These are phyloP conservation scores for Saccharomycopsis sp. DNA, from an alignment of 805 yeast genomes.

Conservation along the genomic window DNA sequence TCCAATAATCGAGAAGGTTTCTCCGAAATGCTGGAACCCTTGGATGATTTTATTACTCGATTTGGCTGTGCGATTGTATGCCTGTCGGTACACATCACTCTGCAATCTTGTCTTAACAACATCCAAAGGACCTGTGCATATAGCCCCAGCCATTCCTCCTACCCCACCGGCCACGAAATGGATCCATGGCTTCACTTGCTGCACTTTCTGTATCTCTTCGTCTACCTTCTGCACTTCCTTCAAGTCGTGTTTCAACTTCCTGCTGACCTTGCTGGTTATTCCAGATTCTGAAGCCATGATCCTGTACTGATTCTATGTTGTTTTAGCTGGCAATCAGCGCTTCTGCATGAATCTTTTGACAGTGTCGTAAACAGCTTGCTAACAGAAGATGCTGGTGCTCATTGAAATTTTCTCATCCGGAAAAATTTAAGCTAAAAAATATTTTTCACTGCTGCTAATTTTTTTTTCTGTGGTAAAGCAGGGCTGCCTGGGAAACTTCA, in stretches of 20 bases:
- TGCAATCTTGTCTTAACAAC: conserved; percentile 94
- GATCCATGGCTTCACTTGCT: conserved; percentile 49
- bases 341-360: conserved; percentile 15
- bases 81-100: conserved; percentile 67
- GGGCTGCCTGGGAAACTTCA: no score
- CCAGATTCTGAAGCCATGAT: conserved; percentile 13
- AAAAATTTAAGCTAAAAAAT: background rate
- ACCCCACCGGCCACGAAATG: conserved; percentile 88
- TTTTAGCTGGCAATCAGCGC: conserved; percentile 17
- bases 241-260: background rate
- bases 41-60: conserved; percentile 34
- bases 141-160: conserved; percentile 98
- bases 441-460: background rate
- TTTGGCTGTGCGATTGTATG: conserved; percentile 35
- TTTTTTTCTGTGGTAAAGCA: no score
- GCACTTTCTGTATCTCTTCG: conserved; percentile 9
- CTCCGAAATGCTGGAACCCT: conserved; percentile 67
- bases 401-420: background rate
- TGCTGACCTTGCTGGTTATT: background rate
- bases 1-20: conserved; percentile 67
- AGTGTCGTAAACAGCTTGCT: no score
- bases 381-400: background rate
- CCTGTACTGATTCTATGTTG: conserved; percentile 13
- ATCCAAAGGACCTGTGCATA: conserved; percentile 90
- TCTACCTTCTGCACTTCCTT: conserved; percentile 9